Base-by-base conservation (phyloP, 495 filamentous ascomycete species). In the Neurospora pannonica region DNA sequence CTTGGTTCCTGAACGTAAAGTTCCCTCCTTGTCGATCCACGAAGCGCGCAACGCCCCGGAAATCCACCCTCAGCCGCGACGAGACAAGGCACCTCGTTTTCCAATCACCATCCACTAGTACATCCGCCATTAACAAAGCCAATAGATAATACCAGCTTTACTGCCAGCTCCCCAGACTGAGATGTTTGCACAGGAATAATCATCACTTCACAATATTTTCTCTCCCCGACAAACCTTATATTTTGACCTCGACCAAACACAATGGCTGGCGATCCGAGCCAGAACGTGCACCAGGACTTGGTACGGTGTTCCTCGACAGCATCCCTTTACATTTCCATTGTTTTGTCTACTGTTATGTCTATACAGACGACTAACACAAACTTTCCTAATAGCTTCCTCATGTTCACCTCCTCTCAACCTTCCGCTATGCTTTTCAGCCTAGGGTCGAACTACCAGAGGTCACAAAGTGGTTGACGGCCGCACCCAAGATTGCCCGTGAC, bases 391-490 rank as follows among this genome's bases (percentile, higher is more conserved):
- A 95, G 93, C 88, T 96, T 79, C 91, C 91, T 15, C 94, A 97
- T 82, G 90, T 97, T 78, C 94, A 97, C 78, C 87, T 97, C 42
- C 83, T 97, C 17, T 97, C 93, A 70, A 90, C 89, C 34, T 90
- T 90, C 77, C 86, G 89, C 78, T 97, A 92, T 80, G 90, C 94
- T 2, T 79, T 86, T 60, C 88, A 91, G 81, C 88, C 89, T 38
- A 84, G 86, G 75, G 84, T 95, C 73, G 88, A 90, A 72, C 86
- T 91, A 15, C 86, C 90, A 34, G 90, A 93, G 72, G 90, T 93
- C 9, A 89, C 92, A 48, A 89, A 91, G 76, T 94, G 91, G 86
- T 87, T 97, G 72, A 82, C 92, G 73, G 85, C 89, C 78, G 94
- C 94, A n/a, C 92, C 93, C 4, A 91, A 90, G 76, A 91, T 97